A percentile compares a stretch with the other conserved stretches of the same genome.
These are phyloP conservation scores for Psilocybe tampanensis DNA, from an alignment of 768 basidiomycete species.

Conservation along the genomic window DNA sequence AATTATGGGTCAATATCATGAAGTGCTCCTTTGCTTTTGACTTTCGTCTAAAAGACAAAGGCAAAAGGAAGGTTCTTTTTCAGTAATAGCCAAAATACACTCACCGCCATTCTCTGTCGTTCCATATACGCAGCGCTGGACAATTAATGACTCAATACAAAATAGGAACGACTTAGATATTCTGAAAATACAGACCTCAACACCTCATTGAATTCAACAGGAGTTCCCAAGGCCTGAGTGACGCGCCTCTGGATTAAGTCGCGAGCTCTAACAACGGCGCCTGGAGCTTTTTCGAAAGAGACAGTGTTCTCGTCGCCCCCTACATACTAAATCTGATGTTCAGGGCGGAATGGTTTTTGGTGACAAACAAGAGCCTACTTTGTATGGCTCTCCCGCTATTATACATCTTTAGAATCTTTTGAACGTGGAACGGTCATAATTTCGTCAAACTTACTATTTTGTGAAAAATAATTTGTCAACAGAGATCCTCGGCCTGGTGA, in stretches of 20 bases:
- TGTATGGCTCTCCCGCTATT: slow-evolving; percentile 79
- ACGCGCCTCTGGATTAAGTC: slow-evolving; percentile 61
- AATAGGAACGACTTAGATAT: not conserved
- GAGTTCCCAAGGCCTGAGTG: slow-evolving; percentile 40
- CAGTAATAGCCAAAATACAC: too few species aligned
- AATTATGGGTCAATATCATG: not conserved
- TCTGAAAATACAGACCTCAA: slow-evolving; percentile 44
- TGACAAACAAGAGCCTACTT: slow-evolving; percentile 41
- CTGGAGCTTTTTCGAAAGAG: slow-evolving; percentile 59
- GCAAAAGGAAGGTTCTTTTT: too few species aligned
- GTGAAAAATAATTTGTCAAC: slow-evolving; percentile 83
- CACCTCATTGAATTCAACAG: slow-evolving; percentile 70
- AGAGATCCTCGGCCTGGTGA: slow-evolving; percentile 64
- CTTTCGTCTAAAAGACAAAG: too few species aligned
- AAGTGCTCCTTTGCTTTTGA: too few species aligned
- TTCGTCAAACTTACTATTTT: slow-evolving; percentile 60
- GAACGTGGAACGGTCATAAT: not conserved
- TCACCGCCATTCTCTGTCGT: slow-evolving; percentile 80
- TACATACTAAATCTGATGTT: slow-evolving; percentile 55
- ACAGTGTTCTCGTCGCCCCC: slow-evolving; percentile 76
- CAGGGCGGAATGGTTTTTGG: not conserved
- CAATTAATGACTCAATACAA: not conserved
- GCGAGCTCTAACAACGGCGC: slow-evolving; percentile 60
- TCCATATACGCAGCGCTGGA: slow-evolving; percentile 81
- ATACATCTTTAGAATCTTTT: not conserved